Evolutionary conservation across 1,284 basidiomycete genomes (phyloP).

Genomic region (Phellopilus nigrolimitatus): DNA sequence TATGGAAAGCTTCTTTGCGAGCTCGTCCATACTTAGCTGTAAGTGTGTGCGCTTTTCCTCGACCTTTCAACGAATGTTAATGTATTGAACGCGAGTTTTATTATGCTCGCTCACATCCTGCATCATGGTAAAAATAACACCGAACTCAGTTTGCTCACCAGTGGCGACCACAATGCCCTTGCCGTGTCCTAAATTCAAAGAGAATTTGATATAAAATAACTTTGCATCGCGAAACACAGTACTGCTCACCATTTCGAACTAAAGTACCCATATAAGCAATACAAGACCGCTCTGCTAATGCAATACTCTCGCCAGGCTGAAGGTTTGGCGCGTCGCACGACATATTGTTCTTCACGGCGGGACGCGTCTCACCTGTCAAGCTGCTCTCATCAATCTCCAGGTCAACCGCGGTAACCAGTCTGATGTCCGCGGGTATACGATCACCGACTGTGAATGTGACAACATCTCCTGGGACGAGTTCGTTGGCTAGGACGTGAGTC

Average conservation of each 20-base stretch:
- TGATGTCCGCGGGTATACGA: constrained; percentile 90
- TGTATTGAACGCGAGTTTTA: background rate
- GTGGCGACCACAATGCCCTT: constrained; percentile 88
- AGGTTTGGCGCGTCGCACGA: constrained; percentile 36
- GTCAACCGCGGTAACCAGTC: constrained; percentile 73
- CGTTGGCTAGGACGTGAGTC: constrained; percentile 84
- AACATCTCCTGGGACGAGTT: constrained; percentile 92
- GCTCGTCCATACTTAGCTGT: constrained; percentile 94
- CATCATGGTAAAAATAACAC: constrained; percentile 97
- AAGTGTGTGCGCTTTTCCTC: constrained; percentile 92
- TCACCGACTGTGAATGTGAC: constrained; percentile 91
- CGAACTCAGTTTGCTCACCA: constrained; percentile 89
- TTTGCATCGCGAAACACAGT: constrained; percentile 6
- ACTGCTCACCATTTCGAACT: constrained; percentile 74
- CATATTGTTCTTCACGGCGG: constrained; percentile 66
- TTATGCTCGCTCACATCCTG: constrained; percentile 66
- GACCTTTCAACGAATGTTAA: constrained; percentile 43
- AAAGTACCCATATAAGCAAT: constrained; percentile 97
- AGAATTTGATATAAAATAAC: constrained; percentile 16
- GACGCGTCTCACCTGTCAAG: constrained; percentile 88
- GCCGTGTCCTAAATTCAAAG: constrained; percentile 61
- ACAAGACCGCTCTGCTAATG: constrained; percentile 83
- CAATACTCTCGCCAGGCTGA: constrained; percentile 47
- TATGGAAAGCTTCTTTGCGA: constrained; percentile 88
- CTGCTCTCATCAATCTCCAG: constrained; percentile 95